These are phyloP conservation scores for Moniliella sp. DNA, from an alignment of 1,284 basidiomycete genomes.

Conservation along the genomic window DNA sequence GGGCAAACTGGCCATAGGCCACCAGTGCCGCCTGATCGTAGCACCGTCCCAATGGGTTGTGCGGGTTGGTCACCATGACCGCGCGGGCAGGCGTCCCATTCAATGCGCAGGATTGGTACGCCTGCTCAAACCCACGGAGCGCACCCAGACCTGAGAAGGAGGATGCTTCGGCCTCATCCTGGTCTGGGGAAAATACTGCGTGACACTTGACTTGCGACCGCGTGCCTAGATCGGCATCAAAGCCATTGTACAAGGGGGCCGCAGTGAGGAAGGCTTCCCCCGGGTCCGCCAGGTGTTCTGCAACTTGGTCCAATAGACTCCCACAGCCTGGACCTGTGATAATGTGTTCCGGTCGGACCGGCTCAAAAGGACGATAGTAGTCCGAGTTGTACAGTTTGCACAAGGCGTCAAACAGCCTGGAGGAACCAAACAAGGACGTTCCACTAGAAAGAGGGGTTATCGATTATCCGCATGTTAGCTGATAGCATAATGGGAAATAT, in stretches of 20 bases:
- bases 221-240: slow-evolving; percentile 5
- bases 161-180: slow-evolving; percentile 1
- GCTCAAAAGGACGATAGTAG: slow-evolving; percentile 1
- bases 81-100: slow-evolving; percentile 1
- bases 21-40: slow-evolving; percentile 4
- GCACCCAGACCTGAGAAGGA: slow-evolving; percentile 2
- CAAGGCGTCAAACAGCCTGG: slow-evolving; percentile 4
- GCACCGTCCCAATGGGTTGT: slow-evolving; percentile 6
- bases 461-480: background rate
- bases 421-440: slow-evolving; percentile 5
- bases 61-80: slow-evolving; percentile 5
- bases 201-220: slow-evolving; percentile 3
- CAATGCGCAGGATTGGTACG: background rate
- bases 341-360: slow-evolving; percentile 3
- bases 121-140: slow-evolving; percentile 4
- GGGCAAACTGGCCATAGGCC: slow-evolving; percentile 4
- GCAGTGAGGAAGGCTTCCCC: background rate
- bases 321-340: slow-evolving; percentile 6
- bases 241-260: slow-evolving; percentile 6
- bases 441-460: slow-evolving; percentile 1
- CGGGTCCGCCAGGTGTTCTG: slow-evolving; percentile 1
- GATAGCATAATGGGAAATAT: background rate
- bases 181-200: slow-evolving; percentile 1
- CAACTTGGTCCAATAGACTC: slow-evolving; percentile 4
- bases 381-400: slow-evolving; percentile 2